Evolutionary conservation across 306 rosid genomes (phyloP), one percentile per base, ranked within the genome.

Genomic region (Heteromeles arbutifolia): DNA sequence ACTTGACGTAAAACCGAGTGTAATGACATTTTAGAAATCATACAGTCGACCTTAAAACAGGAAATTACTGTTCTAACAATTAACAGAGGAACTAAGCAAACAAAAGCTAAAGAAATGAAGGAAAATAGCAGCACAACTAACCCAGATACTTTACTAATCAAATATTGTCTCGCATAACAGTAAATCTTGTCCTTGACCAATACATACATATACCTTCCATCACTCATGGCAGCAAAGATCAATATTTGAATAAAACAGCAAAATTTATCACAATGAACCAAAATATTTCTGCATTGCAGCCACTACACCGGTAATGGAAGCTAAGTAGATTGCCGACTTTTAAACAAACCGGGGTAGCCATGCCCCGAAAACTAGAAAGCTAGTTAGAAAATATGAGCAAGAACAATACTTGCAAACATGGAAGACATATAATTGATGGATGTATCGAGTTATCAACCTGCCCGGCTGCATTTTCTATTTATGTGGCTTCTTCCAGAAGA

Each of bases 401-500:
- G 67, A 70, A 65, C 11, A 69, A 66, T 21, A 78, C 37, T 41
- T 57, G 65, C 45, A 83, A 28, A 48, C 13, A 61, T 44, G 77
- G 34, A 72, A 78, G 72, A 69, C 64, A 73, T 1, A 24, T 6
- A 79, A 59, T 25, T 25, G 54, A 48, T 31, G 74, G 61, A 34
- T 70, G n/a, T 56, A 72, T 59, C 39, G 11, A 15, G 22, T 15
- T 1, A 62, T 62, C 39, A 73, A 4, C 77, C 83, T 52, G 76
- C 71, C 43, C 3, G 53, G 41, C 52, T 54, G 34, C 44, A 14
- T 41, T 52, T 52, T 85, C 41, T 88, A 89, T 73, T 95, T 96
- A 29, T 92, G 93, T 71, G 97, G 98, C 79, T 90, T 96, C 92
- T 96, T 96, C 99, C 99, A 96, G 12, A 96, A 84, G 72, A 90